A percentile compares a stretch with the other conserved stretches of the same genome.
Conservation (phyloP, 768 basidiomycete genomes). For the Fibroporia radiculosa region DNA sequence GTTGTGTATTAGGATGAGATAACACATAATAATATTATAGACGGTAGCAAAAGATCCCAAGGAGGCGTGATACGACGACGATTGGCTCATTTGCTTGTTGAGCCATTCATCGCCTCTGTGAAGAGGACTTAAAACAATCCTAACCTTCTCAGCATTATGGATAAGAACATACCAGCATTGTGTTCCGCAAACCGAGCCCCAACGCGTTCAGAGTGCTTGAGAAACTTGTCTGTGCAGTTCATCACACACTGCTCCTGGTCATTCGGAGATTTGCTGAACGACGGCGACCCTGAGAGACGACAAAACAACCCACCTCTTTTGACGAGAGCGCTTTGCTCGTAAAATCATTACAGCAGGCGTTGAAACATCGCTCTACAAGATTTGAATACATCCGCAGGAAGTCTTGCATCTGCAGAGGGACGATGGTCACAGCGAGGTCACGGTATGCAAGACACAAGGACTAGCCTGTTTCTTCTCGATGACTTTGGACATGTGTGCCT, state of each 20-base stretch:
- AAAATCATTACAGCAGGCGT: slow-evolving; percentile 91
- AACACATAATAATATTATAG: too few relatives aligned
- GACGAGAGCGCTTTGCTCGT: slow-evolving; percentile 89
- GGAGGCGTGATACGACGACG: too few relatives aligned
- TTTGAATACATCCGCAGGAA: slow-evolving; percentile 92
- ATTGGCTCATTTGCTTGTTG: slow-evolving; percentile 10
- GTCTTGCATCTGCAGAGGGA: slow-evolving; percentile 81
- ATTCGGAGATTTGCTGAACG: slow-evolving; percentile 1
- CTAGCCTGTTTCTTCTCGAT: slow-evolving; percentile 95
- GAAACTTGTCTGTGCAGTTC: slow-evolving; percentile 96
- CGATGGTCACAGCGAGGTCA: neutral
- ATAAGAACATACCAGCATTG: slow-evolving; percentile 69
- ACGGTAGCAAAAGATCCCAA: too few relatives aligned
- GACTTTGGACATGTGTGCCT: slow-evolving; percentile 90
- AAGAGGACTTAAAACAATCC: neutral
- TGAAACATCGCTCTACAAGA: slow-evolving; percentile 95
- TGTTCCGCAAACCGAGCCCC: slow-evolving; percentile 88
- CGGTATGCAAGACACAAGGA: neutral
- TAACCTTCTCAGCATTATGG: neutral
- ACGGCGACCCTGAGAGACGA: slow-evolving; percentile 3
- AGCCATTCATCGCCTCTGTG: slow-evolving; percentile 13
- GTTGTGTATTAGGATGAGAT: too few relatives aligned
- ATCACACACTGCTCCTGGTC: slow-evolving; percentile 80
- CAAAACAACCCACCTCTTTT: slow-evolving; percentile 58
- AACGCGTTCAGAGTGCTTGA: slow-evolving; percentile 92